Conservation (phyloP, 2,329 filamentous ascomycete genomes). For the Fusarium incarnatum region DNA sequence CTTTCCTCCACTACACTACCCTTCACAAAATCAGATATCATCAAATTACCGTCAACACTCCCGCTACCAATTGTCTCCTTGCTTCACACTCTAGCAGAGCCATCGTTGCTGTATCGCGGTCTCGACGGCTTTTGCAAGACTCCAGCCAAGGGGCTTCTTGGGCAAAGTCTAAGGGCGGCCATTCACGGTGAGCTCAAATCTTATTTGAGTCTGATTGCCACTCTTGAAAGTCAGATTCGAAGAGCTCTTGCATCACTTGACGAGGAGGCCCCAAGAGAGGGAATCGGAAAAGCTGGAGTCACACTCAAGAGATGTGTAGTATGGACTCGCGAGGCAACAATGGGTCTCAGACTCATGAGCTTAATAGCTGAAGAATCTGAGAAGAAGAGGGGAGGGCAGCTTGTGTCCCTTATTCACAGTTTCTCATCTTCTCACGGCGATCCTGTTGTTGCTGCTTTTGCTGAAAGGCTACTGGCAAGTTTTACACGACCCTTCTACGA, state of each 20-base stretch:
- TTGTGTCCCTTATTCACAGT: conserved; percentile 92
- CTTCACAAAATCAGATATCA: conserved; percentile 75
- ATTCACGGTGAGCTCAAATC: conserved; percentile 86
- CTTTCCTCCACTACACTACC: conserved; percentile 86
- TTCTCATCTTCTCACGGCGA: conserved; percentile 96
- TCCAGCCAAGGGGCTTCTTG: conserved; percentile 84
- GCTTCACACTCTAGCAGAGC: conserved; percentile 89
- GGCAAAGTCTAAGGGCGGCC: conserved; percentile 90
- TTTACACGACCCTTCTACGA: conserved; percentile 97
- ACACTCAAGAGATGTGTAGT: conserved; percentile 95
- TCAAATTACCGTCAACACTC: conserved; percentile 82
- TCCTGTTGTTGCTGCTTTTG: conserved; percentile 92
- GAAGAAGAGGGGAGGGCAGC: conserved; percentile 84
- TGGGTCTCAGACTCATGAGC: conserved; percentile 93
- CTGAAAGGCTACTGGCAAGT: conserved; percentile 85
- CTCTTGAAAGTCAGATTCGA: conserved; percentile 90
- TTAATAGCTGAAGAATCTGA: conserved; percentile 92
- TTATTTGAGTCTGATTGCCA: conserved; percentile 91
- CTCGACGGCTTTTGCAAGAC: conserved; percentile 86
- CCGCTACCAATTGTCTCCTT: conserved; percentile 88
- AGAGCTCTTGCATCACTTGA: conserved; percentile 81
- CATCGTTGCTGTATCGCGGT: conserved; percentile 87
- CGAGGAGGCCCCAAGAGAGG: conserved; percentile 72
- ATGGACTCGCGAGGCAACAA: conserved; percentile 97
- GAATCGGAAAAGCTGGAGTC: conserved; percentile 86